These are phyloP conservation scores for Neofusicoccum cordaticola DNA, from an alignment of 2,329 filamentous ascomycete genomes.

Conservation along the genomic window DNA sequence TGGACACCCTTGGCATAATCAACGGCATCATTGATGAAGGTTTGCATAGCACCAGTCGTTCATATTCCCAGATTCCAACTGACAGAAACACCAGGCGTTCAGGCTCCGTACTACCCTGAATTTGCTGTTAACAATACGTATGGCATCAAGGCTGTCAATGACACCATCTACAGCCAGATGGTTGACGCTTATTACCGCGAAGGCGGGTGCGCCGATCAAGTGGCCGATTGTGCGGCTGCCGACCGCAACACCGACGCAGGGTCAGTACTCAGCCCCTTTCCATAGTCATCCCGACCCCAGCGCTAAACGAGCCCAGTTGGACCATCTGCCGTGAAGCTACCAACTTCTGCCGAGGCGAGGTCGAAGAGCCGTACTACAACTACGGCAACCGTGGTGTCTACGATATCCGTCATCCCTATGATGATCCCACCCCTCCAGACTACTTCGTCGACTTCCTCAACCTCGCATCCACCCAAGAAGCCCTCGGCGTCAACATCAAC, in stretches of 20 bases:
- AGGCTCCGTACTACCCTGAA: constrained; percentile 43
- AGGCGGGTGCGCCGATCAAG: constrained; percentile 55
- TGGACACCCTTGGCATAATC: constrained; percentile 55
- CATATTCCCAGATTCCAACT: neutral
- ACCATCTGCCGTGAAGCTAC: constrained; percentile 35
- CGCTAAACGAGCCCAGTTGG: constrained; percentile 42
- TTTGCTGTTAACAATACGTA: constrained; percentile 58
- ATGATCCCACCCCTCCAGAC: constrained; percentile 61
- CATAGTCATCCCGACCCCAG: constrained; percentile 28
- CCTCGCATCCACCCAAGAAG: constrained; percentile 53
- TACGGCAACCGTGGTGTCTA: constrained; percentile 50
- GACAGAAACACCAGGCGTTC: constrained; percentile 26
- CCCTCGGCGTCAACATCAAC: constrained; percentile 63
- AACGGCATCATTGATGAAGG: constrained; percentile 36
- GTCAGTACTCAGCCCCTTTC: neutral
- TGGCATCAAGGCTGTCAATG: constrained; percentile 47
- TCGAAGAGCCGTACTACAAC: constrained; percentile 20
- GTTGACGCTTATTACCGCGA: constrained; percentile 45
- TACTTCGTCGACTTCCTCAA: constrained; percentile 61
- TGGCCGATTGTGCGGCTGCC: constrained; percentile 27
- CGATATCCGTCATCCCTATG: constrained; percentile 49
- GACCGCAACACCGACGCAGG: neutral
- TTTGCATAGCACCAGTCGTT: neutral
- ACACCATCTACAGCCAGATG: constrained; percentile 45
- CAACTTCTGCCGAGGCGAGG: constrained; percentile 40